Percentiles rank a stretch among this genome's conserved stretches.
Conservation (phyloP, 2,329 filamentous ascomycete genomes). For the Fusarium dimerum region DNA sequence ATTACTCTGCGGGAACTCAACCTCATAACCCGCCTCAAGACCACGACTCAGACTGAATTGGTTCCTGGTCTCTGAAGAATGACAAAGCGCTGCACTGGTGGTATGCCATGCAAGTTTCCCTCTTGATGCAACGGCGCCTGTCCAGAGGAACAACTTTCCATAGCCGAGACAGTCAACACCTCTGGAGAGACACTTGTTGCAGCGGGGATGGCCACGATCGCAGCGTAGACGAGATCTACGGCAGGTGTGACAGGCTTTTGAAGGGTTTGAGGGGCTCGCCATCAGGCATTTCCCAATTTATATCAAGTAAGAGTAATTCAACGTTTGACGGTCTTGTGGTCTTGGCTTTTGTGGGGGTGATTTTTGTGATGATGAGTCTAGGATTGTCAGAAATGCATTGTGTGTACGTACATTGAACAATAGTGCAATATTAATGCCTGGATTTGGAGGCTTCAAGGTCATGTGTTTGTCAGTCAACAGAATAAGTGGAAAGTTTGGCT, state of each 20-base stretch:
- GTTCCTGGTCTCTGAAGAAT: slow-evolving; percentile 13
- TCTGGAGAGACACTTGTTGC: slow-evolving; percentile 49
- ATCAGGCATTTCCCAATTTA: background rate
- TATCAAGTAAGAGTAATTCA: background rate
- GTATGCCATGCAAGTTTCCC: slow-evolving; percentile 43
- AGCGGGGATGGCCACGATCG: slow-evolving; percentile 51
- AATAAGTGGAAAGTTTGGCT: background rate
- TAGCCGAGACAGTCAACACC: slow-evolving; percentile 55
- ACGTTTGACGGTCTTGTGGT: background rate
- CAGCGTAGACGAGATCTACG: slow-evolving; percentile 53
- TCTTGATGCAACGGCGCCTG: slow-evolving; percentile 45
- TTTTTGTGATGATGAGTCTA: background rate
- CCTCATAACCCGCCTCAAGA: slow-evolving; percentile 5
- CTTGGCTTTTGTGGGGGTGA: background rate
- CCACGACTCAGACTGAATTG: slow-evolving; percentile 1
- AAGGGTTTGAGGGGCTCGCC: background rate
- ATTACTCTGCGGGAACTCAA: background rate
- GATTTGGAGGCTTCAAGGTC: background rate
- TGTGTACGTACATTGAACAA: background rate
- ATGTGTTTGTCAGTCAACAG: background rate
- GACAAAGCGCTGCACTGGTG: slow-evolving; percentile 29
- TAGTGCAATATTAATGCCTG: background rate
- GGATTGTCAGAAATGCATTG: too few species aligned
- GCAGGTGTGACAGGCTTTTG: slow-evolving; percentile 52
- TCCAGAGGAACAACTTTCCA: slow-evolving; percentile 54